These are phyloP conservation scores for Guillardia theta DNA, from an alignment of 78 protist genomes.

Conservation along the genomic window DNA sequence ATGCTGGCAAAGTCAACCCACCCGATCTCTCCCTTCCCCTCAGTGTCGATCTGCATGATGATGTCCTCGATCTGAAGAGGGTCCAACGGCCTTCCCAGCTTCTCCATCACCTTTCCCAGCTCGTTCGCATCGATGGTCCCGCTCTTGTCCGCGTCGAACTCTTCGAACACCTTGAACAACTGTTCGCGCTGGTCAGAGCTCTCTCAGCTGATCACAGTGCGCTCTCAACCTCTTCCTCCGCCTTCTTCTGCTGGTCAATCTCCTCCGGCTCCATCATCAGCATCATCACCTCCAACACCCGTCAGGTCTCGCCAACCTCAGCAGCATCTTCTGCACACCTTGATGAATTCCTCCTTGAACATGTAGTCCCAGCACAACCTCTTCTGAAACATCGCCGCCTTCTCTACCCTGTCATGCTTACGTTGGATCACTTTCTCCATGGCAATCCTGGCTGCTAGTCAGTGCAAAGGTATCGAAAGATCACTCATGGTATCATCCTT, in stretches of 20 bases:
- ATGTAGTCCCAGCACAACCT: neutral
- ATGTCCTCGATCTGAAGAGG: neutral
- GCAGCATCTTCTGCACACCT: neutral
- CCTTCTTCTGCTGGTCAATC: neutral
- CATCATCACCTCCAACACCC: neutral
- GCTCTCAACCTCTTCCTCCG: neutral
- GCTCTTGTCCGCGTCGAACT: neutral
- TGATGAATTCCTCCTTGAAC: slow-evolving; percentile 13
- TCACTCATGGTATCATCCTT: no score
- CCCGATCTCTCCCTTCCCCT: neutral
- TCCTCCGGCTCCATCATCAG: neutral
- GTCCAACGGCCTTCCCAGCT: neutral
- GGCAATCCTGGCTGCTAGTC: no score
- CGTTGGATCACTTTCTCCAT: neutral
- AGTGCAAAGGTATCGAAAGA: no score
- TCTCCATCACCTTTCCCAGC: neutral
- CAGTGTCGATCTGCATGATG: neutral
- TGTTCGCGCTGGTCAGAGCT: no score
- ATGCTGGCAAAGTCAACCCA: neutral
- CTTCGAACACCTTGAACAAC: neutral
- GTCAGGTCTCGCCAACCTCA: neutral
- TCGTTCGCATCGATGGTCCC: neutral
- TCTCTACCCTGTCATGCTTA: neutral
- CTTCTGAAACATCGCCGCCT: neutral
- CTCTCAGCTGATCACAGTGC: no score